Percentiles rank a stretch among this genome's conserved stretches.
Conservation (phyloP, 1,284 basidiomycete species). For the Sporisorium sorghi region DNA sequence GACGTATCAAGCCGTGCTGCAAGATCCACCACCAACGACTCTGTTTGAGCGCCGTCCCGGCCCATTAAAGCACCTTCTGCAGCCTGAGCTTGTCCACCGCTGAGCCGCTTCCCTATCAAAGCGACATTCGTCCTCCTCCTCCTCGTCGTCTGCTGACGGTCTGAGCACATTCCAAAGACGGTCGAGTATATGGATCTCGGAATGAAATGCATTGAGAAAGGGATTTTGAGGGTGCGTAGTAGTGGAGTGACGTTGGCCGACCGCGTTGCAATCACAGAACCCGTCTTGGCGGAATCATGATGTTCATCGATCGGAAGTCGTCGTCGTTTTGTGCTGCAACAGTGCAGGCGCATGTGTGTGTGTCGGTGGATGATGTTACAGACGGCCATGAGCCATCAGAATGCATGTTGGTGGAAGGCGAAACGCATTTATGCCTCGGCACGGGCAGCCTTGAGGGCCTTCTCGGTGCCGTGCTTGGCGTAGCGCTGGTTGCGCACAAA, state of each 20-base stretch:
- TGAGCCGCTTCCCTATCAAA: too few species aligned
- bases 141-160: not conserved
- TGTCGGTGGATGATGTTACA: slow-evolving; percentile 29
- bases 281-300: too few species aligned
- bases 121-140: not conserved
- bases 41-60: too few species aligned
- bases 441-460: slow-evolving; percentile 69
- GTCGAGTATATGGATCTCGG: slow-evolving; percentile 7
- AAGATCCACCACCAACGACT: too few species aligned
- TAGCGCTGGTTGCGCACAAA: slow-evolving; percentile 86
- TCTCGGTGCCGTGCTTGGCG: slow-evolving; percentile 82
- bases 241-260: not conserved
- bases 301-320: too few species aligned
- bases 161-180: not conserved
- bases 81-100: too few species aligned
- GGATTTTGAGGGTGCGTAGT: not conserved
- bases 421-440: slow-evolving; percentile 41
- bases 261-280: too few species aligned
- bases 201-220: slow-evolving; percentile 17
- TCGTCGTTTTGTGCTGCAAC: slow-evolving; percentile 2
- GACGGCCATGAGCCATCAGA: not conserved
- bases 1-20: too few species aligned
- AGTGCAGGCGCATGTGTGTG: not conserved
- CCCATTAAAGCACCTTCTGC: too few species aligned
- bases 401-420: not conserved